A percentile compares a stretch with the other conserved stretches of the same genome.
These are phyloP conservation scores for Pseudopyricularia cyperi DNA, from an alignment of 2,329 filamentous ascomycete species.

Conservation along the genomic window DNA sequence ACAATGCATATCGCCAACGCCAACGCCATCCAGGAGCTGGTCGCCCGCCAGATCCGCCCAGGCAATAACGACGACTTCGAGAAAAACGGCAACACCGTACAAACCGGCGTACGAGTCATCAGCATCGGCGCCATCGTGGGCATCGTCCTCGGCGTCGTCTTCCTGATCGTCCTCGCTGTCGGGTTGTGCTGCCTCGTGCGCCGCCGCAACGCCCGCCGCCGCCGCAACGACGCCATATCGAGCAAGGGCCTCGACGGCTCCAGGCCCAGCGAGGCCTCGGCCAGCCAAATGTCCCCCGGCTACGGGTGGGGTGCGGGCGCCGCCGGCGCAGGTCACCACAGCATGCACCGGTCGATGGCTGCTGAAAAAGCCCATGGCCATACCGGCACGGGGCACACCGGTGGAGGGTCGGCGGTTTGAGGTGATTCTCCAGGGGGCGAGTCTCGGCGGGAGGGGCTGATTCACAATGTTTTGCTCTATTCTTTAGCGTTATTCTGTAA, in stretches of 20 bases:
- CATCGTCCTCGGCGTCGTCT: background rate
- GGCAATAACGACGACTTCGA: background rate
- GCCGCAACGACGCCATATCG: background rate
- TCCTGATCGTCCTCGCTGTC: background rate
- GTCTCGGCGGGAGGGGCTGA: background rate
- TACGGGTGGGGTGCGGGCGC: background rate
- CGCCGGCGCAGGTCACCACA: background rate
- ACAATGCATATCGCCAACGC: background rate
- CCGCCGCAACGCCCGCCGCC: background rate
- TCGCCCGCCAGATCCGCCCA: background rate
- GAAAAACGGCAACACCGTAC: background rate
- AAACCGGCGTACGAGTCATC: background rate
- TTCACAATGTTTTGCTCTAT: no score
- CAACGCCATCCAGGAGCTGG: background rate
- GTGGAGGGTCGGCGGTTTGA: no score
- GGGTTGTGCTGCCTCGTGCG: background rate
- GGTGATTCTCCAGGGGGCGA: background rate
- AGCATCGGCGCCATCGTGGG: slow-evolving; percentile 2
- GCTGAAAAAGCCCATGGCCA: background rate
- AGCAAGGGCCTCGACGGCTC: background rate
- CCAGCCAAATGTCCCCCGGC: background rate
- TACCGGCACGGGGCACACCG: background rate
- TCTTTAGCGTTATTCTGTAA: no score
- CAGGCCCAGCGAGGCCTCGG: background rate
- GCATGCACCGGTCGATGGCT: background rate